phyloP scores from a whole-genome alignment of 306 rosid genomes.

The Rosa lucieae region DNA sequence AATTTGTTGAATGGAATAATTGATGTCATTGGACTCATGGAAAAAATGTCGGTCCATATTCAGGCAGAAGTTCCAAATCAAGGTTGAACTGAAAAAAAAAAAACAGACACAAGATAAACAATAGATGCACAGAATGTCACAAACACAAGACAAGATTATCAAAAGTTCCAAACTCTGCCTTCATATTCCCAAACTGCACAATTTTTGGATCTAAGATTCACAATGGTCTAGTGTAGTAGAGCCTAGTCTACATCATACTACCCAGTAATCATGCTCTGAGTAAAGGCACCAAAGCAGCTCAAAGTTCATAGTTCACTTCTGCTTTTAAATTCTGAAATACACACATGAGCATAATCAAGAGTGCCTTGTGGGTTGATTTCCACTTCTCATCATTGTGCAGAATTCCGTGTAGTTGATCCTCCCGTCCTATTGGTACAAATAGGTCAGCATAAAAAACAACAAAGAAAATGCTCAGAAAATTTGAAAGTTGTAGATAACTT shows the following conservation, averaged over 20 bases:
- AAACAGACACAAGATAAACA: constrained; percentile 13
- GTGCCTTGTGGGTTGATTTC: constrained; percentile 50
- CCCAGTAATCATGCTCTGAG: neutral
- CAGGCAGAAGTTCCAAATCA: constrained; percentile 13
- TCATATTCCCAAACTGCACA: constrained; percentile 23
- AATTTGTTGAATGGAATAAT: no score
- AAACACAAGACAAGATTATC: constrained; percentile 17
- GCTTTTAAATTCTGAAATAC: constrained; percentile 19
- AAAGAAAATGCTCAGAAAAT: constrained; percentile 5
- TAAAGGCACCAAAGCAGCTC: constrained; percentile 24
- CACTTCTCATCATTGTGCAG: constrained; percentile 96
- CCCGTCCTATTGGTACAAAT: constrained; percentile 66
- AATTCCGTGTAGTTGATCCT: constrained; percentile 86
- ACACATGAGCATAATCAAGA: constrained; percentile 22
- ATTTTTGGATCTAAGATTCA: constrained; percentile 22
- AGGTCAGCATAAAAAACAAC: constrained; percentile 17
- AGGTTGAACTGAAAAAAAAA: constrained; percentile 19
- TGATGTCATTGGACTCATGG: neutral
- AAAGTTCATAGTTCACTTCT: constrained; percentile 19
- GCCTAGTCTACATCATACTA: constrained; percentile 13
- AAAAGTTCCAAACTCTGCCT: constrained; percentile 25
- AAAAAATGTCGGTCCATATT: constrained; percentile 13
- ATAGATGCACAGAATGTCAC: constrained; percentile 18
- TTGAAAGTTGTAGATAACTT: constrained; percentile 38
- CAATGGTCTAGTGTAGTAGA: constrained; percentile 4